phyloP scores from a whole-genome alignment of 2,329 filamentous ascomycete species.

The Neophaeococcomyces mojaviensis region DNA sequence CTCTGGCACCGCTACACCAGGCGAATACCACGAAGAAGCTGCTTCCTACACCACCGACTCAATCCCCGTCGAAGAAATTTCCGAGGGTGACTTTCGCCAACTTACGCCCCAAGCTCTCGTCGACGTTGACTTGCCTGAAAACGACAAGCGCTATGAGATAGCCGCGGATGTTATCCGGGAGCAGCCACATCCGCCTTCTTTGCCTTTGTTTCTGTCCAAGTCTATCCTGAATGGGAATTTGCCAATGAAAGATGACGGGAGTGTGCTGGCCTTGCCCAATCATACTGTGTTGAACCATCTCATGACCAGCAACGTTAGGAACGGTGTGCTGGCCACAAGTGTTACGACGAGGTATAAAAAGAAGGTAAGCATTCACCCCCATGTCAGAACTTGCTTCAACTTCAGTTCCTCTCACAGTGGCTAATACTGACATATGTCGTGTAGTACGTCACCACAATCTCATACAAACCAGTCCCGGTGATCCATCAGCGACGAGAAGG shows the following conservation, averaged over 20 bases:
- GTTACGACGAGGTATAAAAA: conserved; percentile 95
- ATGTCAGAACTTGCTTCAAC: too few relatives aligned
- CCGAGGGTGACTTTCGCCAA: conserved; percentile 56
- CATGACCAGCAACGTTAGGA: conserved; percentile 96
- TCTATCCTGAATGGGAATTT: conserved; percentile 88
- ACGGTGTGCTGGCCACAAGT: conserved; percentile 88
- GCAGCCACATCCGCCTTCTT: conserved; percentile 71
- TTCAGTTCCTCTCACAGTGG: conserved; percentile 1
- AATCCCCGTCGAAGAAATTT: conserved; percentile 46
- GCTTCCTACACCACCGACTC: conserved; percentile 36
- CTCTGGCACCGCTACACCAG: conserved; percentile 23
- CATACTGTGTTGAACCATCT: conserved; percentile 95
- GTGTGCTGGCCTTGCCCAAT: conserved; percentile 92
- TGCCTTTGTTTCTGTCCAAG: conserved; percentile 87
- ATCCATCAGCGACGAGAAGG: neutral
- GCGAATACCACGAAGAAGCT: conserved; percentile 33
- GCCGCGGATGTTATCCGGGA: conserved; percentile 69
- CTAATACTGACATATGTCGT: neutral
- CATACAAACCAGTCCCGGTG: conserved; percentile 79
- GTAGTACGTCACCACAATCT: conserved; percentile 93
- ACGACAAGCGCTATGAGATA: conserved; percentile 64
- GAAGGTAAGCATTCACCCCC: conserved; percentile 46
- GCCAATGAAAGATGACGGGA: conserved; percentile 95
- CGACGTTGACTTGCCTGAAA: conserved; percentile 79
- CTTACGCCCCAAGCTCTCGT: conserved; percentile 77